Evolutionary conservation across 331 rosid species (phyloP), one percentile per base, ranked within the genome.

Genomic region (Dryas integrifolia): DNA sequence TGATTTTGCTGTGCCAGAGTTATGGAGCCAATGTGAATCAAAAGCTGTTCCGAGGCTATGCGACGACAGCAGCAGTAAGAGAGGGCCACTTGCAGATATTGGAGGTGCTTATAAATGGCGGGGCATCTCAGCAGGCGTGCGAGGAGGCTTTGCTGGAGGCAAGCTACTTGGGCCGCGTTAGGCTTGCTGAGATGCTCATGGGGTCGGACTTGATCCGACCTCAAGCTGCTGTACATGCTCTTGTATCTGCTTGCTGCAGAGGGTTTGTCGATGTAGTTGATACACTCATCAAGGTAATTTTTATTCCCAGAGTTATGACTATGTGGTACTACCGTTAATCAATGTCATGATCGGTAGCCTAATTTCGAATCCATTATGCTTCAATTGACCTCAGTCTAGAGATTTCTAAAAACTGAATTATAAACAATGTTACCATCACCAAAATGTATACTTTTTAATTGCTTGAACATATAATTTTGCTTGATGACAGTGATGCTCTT

Each of bases 71-170:
- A 21, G 85, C 91, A 21, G 89, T 85, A 55, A 84, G 89, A 69
- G 91, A 81, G 70, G 89, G 84, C 0, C 85, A 81, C 26, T n/a
- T 78, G 13, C 57, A 82, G 65, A 58, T 82, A n/a, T 21, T 88
- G 69, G 89, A 86, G 68, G 76, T 81, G 18, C 86, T 88, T 58
- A 70, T 84, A 68, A 82, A 79, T 30, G 82, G 76, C 3, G 88
- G 89, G 14, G 86, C 91, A 4, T 82, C 88, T 66, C 91, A 86
- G 70, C 76, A 48, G 74, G 88, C 94, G 38, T 84, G 94, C n/a
- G 88, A 88, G 76, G 91, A 88, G 75, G 89, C 94, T 40, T 76
- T 88, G 66, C 61, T 88, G 74, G 94, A 86, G 82, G 86, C 91
- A 75, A 82, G 91, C 76, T 77, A 76, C 65, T 11, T 86, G 21